These are phyloP conservation scores for Solanum tarijense DNA, from an alignment of 257 asterid genomes.

Conservation along the genomic window DNA sequence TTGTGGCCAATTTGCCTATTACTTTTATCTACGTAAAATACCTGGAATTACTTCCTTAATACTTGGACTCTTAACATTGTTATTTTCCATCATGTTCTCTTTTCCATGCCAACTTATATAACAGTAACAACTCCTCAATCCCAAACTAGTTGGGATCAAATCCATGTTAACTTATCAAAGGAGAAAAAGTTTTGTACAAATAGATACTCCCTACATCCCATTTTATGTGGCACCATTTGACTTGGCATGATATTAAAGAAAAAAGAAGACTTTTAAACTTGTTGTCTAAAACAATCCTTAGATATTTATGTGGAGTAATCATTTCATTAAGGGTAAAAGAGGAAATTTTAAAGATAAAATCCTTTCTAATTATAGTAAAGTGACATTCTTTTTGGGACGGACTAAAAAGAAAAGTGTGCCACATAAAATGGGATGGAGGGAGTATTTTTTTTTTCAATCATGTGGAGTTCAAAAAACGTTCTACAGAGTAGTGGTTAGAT, in stretches of 20 bases:
- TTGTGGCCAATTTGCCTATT: neutral
- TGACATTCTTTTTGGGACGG: neutral
- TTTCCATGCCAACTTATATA: neutral
- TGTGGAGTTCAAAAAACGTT: neutral
- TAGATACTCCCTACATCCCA: neutral
- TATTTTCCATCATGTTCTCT: neutral
- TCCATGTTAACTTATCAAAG: neutral
- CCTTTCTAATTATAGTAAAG: neutral
- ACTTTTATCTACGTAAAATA: neutral
- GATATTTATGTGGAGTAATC: neutral
- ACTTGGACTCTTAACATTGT: neutral
- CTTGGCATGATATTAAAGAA: neutral
- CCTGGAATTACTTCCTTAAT: neutral
- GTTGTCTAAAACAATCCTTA: neutral
- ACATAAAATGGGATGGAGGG: neutral
- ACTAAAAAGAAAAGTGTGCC: neutral
- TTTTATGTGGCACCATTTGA: neutral
- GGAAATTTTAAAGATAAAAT: neutral
- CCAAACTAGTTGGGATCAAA: neutral
- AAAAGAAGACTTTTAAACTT: neutral
- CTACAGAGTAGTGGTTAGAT: neutral
- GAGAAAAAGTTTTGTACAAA: neutral
- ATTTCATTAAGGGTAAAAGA: neutral
- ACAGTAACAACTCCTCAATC: neutral
- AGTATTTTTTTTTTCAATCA: neutral